phyloP scores from a whole-genome alignment of 1,139 yeast genomes.

The Blastobotrys persicus region DNA sequence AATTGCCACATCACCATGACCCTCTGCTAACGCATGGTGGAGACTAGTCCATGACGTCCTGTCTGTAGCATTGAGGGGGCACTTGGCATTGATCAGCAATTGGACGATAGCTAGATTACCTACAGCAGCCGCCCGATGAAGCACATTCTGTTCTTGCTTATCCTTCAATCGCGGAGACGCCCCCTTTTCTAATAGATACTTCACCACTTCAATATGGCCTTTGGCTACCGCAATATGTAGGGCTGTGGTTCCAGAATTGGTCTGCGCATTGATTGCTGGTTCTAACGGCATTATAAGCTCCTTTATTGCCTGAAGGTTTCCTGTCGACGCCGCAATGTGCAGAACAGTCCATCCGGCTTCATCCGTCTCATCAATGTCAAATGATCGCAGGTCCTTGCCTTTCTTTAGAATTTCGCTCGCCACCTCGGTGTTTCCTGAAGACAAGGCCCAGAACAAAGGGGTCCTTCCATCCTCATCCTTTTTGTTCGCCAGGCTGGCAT shows the following conservation, averaged over 20 bases:
- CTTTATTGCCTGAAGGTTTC: slow-evolving; percentile 54
- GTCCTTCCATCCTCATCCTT: slow-evolving; percentile 76
- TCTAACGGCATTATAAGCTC: slow-evolving; percentile 43
- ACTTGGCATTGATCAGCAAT: slow-evolving; percentile 50
- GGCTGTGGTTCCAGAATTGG: slow-evolving; percentile 69
- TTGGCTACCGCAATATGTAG: slow-evolving; percentile 77
- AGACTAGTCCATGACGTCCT: slow-evolving; percentile 78
- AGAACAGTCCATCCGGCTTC: slow-evolving; percentile 85
- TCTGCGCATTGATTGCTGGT: slow-evolving; percentile 52
- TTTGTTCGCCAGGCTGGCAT: slow-evolving; percentile 46
- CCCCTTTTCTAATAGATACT: slow-evolving; percentile 50
- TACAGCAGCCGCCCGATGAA: slow-evolving; percentile 81
- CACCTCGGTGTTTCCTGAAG: slow-evolving; percentile 56
- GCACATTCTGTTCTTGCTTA: slow-evolving; percentile 58
- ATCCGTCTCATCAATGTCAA: slow-evolving; percentile 72
- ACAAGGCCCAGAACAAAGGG: slow-evolving; percentile 88
- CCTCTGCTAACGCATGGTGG: slow-evolving; percentile 91
- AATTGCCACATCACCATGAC: slow-evolving; percentile 76
- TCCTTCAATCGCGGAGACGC: slow-evolving; percentile 69
- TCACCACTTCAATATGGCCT: slow-evolving; percentile 53
- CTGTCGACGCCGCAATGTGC: slow-evolving; percentile 77
- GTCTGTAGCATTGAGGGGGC: slow-evolving; percentile 70
- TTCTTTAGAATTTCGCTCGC: slow-evolving; percentile 52
- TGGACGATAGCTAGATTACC: slow-evolving; percentile 61
- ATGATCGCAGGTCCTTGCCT: slow-evolving; percentile 28